Evolutionary conservation across 139 green algal genomes (phyloP).

Genomic region (Trebouxia sp.): DNA sequence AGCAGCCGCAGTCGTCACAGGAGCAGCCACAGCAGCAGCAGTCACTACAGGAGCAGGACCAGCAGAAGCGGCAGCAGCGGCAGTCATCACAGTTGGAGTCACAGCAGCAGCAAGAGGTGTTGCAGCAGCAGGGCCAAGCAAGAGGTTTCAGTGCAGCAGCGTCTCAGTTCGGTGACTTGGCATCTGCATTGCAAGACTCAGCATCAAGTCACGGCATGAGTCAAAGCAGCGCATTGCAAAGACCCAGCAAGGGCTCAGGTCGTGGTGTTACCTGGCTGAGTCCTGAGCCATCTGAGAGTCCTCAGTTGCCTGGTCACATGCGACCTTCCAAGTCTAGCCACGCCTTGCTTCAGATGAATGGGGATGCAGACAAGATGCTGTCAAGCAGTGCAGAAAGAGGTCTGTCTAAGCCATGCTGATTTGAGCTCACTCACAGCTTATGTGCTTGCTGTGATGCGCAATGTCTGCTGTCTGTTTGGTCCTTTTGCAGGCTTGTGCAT

Average conservation of each 20-base stretch:
- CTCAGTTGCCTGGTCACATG: too few relatives aligned
- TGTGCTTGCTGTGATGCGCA: too few relatives aligned
- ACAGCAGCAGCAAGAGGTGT: not conserved
- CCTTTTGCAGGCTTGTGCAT: too few relatives aligned
- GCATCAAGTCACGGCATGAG: not conserved
- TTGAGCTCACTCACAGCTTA: too few relatives aligned
- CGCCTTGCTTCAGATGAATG: not conserved
- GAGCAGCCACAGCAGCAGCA: not conserved
- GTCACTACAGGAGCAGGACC: not conserved
- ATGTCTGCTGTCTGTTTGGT: too few relatives aligned
- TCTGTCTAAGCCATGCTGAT: too few relatives aligned
- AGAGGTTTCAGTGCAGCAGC: not conserved
- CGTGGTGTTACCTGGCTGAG: not conserved
- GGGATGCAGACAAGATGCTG: not conserved
- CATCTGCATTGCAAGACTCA: not conserved
- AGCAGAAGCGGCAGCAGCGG: not conserved
- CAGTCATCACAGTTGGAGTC: not conserved
- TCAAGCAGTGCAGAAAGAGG: not conserved
- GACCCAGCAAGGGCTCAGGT: not conserved
- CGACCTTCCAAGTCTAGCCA: not conserved
- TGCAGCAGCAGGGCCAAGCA: not conserved
- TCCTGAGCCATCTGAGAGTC: too few relatives aligned
- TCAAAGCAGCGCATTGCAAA: not conserved
- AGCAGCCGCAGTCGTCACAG: too few relatives aligned
- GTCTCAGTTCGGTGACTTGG: not conserved